Conservation (phyloP, 768 basidiomycete species). For the Amanita pseudoporphyria region DNA sequence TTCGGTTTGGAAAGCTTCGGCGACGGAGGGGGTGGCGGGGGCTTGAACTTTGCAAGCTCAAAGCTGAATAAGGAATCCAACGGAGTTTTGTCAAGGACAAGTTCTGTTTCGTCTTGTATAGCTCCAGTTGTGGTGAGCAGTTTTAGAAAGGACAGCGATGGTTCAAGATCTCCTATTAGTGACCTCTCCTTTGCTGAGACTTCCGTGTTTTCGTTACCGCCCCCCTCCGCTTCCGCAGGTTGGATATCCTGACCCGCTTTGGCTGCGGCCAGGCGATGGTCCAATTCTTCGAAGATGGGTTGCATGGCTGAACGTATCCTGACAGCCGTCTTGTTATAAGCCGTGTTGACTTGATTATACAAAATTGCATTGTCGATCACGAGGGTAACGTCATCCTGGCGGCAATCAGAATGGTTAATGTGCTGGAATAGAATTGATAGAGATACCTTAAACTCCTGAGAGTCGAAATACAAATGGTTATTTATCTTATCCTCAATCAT, state of each 20-base stretch:
- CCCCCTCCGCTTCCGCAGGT: conserved; percentile 1
- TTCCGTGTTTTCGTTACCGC: neutral
- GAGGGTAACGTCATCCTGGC: conserved; percentile 70
- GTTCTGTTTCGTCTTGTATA: conserved; percentile 42
- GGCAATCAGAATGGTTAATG: neutral
- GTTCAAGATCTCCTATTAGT: conserved; percentile 68
- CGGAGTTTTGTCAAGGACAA: conserved; percentile 48
- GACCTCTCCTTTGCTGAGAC: neutral
- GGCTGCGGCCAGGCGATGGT: conserved; percentile 16
- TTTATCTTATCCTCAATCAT: conserved; percentile 78
- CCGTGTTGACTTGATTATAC: conserved; percentile 75
- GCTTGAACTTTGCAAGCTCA: conserved; percentile 53
- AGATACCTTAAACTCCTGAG: conserved; percentile 60
- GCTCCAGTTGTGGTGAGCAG: conserved; percentile 43
- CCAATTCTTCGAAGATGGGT: conserved; percentile 34
- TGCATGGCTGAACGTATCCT: conserved; percentile 38
- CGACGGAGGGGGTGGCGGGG: conserved; percentile 36
- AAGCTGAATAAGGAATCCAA: conserved; percentile 60
- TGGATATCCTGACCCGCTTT: neutral
- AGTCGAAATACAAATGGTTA: conserved; percentile 71
- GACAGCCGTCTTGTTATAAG: conserved; percentile 60
- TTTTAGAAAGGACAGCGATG: conserved; percentile 45
- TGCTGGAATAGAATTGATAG: neutral
- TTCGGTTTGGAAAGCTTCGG: conserved; percentile 30
- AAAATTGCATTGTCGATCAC: conserved; percentile 79